Base-by-base conservation (phyloP, 1,139 yeast species). In the Candida pseudoviswanathii region DNA sequence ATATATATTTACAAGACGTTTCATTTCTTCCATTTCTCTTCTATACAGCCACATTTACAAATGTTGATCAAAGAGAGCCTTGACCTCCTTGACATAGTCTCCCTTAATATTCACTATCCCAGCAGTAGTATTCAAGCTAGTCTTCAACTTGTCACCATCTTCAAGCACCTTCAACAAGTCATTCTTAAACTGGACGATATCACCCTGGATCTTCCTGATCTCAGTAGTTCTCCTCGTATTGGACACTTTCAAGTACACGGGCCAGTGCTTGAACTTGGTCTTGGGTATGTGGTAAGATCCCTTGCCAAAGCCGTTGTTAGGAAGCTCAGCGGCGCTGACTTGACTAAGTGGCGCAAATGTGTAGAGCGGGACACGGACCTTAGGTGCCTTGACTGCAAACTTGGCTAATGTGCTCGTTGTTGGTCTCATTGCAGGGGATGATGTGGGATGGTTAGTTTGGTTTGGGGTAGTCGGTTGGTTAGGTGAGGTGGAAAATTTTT, bases 131-230 rank as follows among this genome's bases (percentile, higher is more conserved):
- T 75, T 74, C 46, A 81, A 70, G 36, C 71, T 71, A 58, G 84
- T 75, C 41, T 74, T 64, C n/a, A 48, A 50, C n/a, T 25, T 37
- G 9, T 10, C n/a, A 25, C 26, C 31, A 25, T 68, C 63, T 50
- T 73, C 71, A 33, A 77, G 70, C 32, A 84, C 70, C 7, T 63
- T 63, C 51, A 81, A 77, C 55, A 87, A 68, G 61, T 87, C 92
- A 33, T 74, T 66, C 65, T 84, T 84, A 51, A 87, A 71, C 53
- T 78, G 80, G 9, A 70, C 62, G 11, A 83, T 66, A 61, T 85
- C 85, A 2, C 95, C 95, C 53, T 76, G 70, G 36, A 87, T 72
- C 55, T 81, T 79, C 63, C 84, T 83, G 42, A 87, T 74, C 60
- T 86, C 89, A 1, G 94, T 86, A 51, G 74, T 73, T 32, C 69